Base-by-base conservation (phyloP, 768 basidiomycete species). In the Lentinula guzmanii region DNA sequence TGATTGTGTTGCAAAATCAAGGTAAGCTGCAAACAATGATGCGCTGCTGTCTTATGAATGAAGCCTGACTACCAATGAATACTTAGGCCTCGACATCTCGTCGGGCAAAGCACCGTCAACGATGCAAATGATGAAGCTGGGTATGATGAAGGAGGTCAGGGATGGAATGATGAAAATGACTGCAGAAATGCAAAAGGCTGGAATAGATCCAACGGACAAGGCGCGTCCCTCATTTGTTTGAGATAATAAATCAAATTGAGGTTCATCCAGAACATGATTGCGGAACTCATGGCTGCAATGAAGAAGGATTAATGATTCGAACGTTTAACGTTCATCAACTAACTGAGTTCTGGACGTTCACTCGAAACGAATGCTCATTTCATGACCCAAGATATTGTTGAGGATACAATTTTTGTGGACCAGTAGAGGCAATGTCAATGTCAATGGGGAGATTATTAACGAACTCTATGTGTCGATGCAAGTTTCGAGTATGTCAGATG, bases 171-270 rank as follows among this genome's bases (percentile, higher is more conserved):
- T 74, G 64, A 72, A 71, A 43, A 73, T 86, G 5, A 72, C 76
- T 55, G 76, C 76, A 13, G 84, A 83, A 61, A 68, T 89, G 63
- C 68, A 80, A 56, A 83, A 82, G 37, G 84, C 85, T 21, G 88
- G 86, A 5, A 69, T 90, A n/a, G 82, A 88, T 60, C n/a, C 24
- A 10, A 60, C 50, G 24, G 51, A 60, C 51, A 60, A 60, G 51
- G 59, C 37, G n/a, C 28, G 50, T 52, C 31, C 5, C 24, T 34
- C 33, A 11, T 41, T 28, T n/a, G 21, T n/a, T 2, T 52, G 5
- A n/a, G 58, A 4, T 48, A 45, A 15, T 42, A 42, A 41, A 11
- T 10, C 9, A 35, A 13, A 50, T 45, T 51, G 33, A 59, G 18
- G 4, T 33, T 52, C 51, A 33, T 52, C 16, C 41, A 60, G 59